Evolutionary conservation across 1,284 basidiomycete species (phyloP).

Genomic region (Marasmius sp.): DNA sequence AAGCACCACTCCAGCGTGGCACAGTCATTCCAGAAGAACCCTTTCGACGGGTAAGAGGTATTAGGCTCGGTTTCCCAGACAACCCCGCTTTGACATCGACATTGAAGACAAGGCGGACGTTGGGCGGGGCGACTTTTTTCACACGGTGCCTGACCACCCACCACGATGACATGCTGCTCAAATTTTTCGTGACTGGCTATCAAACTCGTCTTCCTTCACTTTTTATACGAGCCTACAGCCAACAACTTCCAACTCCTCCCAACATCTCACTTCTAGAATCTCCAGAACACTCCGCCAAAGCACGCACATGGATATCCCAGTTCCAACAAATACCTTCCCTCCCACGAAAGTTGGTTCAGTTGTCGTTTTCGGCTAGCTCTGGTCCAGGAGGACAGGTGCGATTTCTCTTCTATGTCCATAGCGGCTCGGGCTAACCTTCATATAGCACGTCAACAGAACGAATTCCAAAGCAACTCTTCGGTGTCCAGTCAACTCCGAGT

Average conservation of each 20-base stretch:
- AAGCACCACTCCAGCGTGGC: no score
- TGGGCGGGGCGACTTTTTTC: no score
- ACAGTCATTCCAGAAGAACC: no score
- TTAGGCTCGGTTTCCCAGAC: no score
- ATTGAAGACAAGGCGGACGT: no score
- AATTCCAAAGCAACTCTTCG: slow-evolving; percentile 73
- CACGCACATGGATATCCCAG: slow-evolving; percentile 48
- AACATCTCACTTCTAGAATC: slow-evolving; percentile 31
- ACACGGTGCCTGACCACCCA: no score
- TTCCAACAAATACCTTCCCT: slow-evolving; percentile 43
- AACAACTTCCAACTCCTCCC: slow-evolving; percentile 35
- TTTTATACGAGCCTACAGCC: background rate
- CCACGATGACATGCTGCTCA: background rate
- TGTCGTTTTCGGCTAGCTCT: slow-evolving; percentile 68
- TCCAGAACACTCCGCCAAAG: slow-evolving; percentile 40
- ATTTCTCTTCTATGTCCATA: background rate
- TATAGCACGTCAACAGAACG: slow-evolving; percentile 81
- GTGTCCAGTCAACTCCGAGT: slow-evolving; percentile 52
- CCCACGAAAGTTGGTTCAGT: slow-evolving; percentile 50
- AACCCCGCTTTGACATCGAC: no score
- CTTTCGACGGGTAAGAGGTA: no score
- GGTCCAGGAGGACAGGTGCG: slow-evolving; percentile 78
- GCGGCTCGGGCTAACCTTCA: background rate
- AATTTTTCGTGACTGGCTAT: background rate
- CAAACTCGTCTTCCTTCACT: background rate